Evolutionary conservation across 805 yeast genomes (phyloP).

Genomic region (Schwanniomyces vanrijiae): DNA sequence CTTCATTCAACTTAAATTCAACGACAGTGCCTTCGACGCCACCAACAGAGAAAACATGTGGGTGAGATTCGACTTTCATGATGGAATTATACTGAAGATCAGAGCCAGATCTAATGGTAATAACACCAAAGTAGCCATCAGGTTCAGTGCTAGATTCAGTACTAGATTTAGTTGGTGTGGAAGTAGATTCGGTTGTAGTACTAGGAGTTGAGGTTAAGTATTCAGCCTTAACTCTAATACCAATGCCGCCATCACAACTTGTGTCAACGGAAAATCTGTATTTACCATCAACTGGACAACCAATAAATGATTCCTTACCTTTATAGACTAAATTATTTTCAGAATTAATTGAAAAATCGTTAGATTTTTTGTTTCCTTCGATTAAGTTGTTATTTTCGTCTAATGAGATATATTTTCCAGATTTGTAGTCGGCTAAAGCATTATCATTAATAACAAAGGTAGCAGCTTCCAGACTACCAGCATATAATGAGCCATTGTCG

Average conservation of each 20-base stretch:
- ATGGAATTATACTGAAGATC: slow-evolving; percentile 23
- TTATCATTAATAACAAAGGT: slow-evolving; percentile 23
- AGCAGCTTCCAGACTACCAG: slow-evolving; percentile 23
- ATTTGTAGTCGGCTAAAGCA: slow-evolving; percentile 28
- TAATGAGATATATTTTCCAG: slow-evolving; percentile 15
- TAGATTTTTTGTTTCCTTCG: slow-evolving; percentile 22
- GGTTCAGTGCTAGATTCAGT: slow-evolving; percentile 4
- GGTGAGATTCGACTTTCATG: slow-evolving; percentile 29
- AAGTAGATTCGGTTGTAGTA: background rate
- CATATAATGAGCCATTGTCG: slow-evolving; percentile 17
- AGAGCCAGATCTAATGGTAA: slow-evolving; percentile 24
- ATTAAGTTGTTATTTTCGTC: background rate
- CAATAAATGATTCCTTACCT: slow-evolving; percentile 35
- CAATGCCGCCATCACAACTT: slow-evolving; percentile 27
- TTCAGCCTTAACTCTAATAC: slow-evolving; percentile 12
- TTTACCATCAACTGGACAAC: slow-evolving; percentile 30
- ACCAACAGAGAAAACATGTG: slow-evolving; percentile 35
- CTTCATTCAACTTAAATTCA: slow-evolving; percentile 21
- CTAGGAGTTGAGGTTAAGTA: background rate
- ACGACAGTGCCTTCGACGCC: slow-evolving; percentile 28
- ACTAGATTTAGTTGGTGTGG: background rate
- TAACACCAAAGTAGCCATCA: slow-evolving; percentile 4
- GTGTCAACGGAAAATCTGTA: slow-evolving; percentile 21
- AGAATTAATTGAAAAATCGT: slow-evolving; percentile 39
- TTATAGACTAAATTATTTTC: slow-evolving; percentile 35